Base-by-base conservation (phyloP, 2,329 filamentous ascomycete genomes). In the Furcasterigmium furcatum region DNA sequence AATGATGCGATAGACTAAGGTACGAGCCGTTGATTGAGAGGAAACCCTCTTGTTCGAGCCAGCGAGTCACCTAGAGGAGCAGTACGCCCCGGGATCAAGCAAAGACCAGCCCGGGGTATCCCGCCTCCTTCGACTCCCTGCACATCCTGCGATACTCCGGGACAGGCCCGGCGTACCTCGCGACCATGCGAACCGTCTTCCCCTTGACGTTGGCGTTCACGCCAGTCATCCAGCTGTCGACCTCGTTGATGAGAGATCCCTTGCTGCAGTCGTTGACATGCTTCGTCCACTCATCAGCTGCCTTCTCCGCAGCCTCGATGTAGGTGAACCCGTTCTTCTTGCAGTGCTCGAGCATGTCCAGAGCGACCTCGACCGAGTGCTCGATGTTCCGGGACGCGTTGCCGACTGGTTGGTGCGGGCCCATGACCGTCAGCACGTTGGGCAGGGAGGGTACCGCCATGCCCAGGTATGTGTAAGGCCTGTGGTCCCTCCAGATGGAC, bases 211-310 rank as follows among this genome's bases (percentile, higher is more conserved):
- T 77, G 50, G 64, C 74, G 50, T 79, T 79, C 2, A 79, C 70
- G 1, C 75, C 76, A 2, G 74, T 79, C 73, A 78, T 77, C 76
- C 75, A 79, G 2, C 66, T 70, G 48, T 79, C 74, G 0, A 76
- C 70, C 49, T 76, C 66, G 47, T 71, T 72, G 1, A 65, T 62
- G 21, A 79, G 51, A 9, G 71, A 47, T 0, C 74, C 74, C 29
- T 68, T 56, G 0, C 67, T 65, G 43, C 70, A 73, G 4, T 72
- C 62, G 20, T 67, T 57, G 3, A 79, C 75, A 59, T 77, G 74
- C 32, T 72, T 56, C 0, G 70, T 73, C 73, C 74, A 77, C 12
- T 52, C 48, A 4, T 62, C 53, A 43, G 68, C 60, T 0, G 58
- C 67, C 32, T 70, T 61, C 7, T 62, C 52, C 0, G 66, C 73